Evolutionary conservation across 495 filamentous ascomycete species (phyloP), one percentile per base, ranked within the genome.

Genomic region (Penicillium soppii): DNA sequence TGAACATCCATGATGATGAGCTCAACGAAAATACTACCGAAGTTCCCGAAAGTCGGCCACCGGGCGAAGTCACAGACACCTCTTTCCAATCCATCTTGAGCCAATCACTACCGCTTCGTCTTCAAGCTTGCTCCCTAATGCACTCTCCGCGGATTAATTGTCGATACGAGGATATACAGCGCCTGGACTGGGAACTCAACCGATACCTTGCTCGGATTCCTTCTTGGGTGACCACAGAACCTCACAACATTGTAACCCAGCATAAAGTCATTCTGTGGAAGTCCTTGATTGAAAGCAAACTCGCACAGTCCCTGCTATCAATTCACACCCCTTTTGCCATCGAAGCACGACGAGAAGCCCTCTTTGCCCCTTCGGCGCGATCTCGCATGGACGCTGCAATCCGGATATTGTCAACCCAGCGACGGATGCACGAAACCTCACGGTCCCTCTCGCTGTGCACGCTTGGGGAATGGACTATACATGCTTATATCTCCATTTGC

Each of bases 1-100:
- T 73, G 21, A 85, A 86, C 46, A 73, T 81, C 33, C 69, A 73
- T 29, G 73, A 76, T 37, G 59, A 62, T 23, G 70, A 76, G 19
- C 54, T 76, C 10, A 39, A 70, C 19, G 71, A 73, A 63, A 70
- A 32, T 6, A 68, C 53, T 8, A 66, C 54, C 1, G 69, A 75
- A 20, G 29, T 61, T n/a, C 75, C 72, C 0, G 30, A 39, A 26
- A 56, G 54, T 10, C 59, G 58, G 3, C 66, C 74, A 1, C 5
- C 66, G 0, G 47, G 57, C 3, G 63, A 73, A 17, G 43, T 70
- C 13, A 77, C 74, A 2, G 69, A 74, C 43, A 72, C 56, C 5
- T 70, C 73, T 0, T 79, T 71, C 40, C 66, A 71, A 19, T 55
- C 56, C 16, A 50, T 62, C 1, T 44, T 76, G 9, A 52, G 50